Evolutionary conservation across 179 eudicot genomes (phyloP), one percentile per base, ranked within the genome.

Genomic region (Pouteria campechiana): DNA sequence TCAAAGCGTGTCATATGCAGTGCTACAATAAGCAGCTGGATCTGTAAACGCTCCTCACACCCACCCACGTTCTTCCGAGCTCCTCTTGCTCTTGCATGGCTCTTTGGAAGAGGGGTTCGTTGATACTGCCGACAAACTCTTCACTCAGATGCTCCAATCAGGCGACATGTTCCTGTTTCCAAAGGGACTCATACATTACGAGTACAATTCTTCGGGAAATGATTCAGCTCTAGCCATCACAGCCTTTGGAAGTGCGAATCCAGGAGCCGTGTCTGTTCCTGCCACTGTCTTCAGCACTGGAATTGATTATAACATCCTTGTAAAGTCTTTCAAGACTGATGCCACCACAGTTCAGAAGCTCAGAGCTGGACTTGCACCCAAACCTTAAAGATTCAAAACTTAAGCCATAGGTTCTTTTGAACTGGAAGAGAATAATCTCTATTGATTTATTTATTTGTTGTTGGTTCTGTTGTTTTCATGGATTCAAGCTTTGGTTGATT

Each of bases 11-110:
- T 44, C 59, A 1, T 5, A n/a, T 15, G 50, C 59, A 1, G 9
- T 54, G 3, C 37, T 54, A 6, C 44, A 54, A 29, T 54, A 9
- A 36, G 50, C 51, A 16, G 37, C 50, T 0, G 51, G 41, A 3
- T 23, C 28, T 1, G 18, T 44, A 2, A 54, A 44, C 19, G 41
- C 50, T 1, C 50, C 37, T 15, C 59, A 54, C 44, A 25, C 35
- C 13, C 59, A 44, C 44, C 42, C 59, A 1, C 59, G 50, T 17
- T 17, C 59, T 24, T n/a, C 59, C 10, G 59, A 54, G 18, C 51
- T 54, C 5, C 15, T 44, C 2, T 44, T 54, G n/a, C 28, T 54
- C 17, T 4, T 29, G 0, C 16, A n/a, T 4, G 51, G 59, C 16
- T 2, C 25, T 1, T 44, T 54, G 0, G 44, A 35, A 28, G 59